Conservation (phyloP, 345 rosid genomes). For the Rhodamnia argentea region DNA sequence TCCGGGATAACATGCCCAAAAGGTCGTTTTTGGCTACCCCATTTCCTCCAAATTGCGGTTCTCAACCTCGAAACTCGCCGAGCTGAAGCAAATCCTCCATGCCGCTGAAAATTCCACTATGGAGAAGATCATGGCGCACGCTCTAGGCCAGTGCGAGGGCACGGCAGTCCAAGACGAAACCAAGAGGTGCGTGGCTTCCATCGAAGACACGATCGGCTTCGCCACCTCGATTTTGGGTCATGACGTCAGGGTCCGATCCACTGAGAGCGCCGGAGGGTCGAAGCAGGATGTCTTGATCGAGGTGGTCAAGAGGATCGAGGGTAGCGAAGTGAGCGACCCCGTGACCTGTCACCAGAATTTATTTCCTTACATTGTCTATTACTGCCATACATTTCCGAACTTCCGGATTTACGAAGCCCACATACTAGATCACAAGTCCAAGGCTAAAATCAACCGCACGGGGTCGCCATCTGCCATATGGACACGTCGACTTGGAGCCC, state of each 20-base stretch:
- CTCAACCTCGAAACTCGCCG: slow-evolving; percentile 23
- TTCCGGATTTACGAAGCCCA: slow-evolving; percentile 75
- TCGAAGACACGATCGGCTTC: slow-evolving; percentile 83
- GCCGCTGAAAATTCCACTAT: slow-evolving; percentile 52
- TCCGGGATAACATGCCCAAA: slow-evolving; percentile 68
- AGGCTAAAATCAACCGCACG: slow-evolving; percentile 44
- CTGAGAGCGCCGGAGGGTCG: slow-evolving; percentile 43
- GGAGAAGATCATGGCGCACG: slow-evolving; percentile 32
- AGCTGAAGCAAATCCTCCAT: slow-evolving; percentile 30
- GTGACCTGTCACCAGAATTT: slow-evolving; percentile 82
- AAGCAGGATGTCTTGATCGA: slow-evolving; percentile 45
- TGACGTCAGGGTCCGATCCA: slow-evolving; percentile 42
- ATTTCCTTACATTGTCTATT: slow-evolving; percentile 65
- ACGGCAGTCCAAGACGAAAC: slow-evolving; percentile 52
- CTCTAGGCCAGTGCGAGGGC: slow-evolving; percentile 49
- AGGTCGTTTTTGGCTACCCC: slow-evolving; percentile 69
- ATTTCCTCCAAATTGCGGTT: slow-evolving; percentile 49
- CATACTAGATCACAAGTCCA: slow-evolving; percentile 35
- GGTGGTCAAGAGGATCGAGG: slow-evolving; percentile 41
- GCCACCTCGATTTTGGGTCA: slow-evolving; percentile 60
- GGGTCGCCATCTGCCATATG: slow-evolving; percentile 75
- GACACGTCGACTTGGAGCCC: slow-evolving; percentile 76
- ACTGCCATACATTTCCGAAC: slow-evolving; percentile 75
- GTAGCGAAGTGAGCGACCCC: slow-evolving; percentile 49
- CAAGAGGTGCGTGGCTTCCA: slow-evolving; percentile 73